Base-by-base conservation (phyloP, 345 rosid species). In the Alliaria petiolata region DNA sequence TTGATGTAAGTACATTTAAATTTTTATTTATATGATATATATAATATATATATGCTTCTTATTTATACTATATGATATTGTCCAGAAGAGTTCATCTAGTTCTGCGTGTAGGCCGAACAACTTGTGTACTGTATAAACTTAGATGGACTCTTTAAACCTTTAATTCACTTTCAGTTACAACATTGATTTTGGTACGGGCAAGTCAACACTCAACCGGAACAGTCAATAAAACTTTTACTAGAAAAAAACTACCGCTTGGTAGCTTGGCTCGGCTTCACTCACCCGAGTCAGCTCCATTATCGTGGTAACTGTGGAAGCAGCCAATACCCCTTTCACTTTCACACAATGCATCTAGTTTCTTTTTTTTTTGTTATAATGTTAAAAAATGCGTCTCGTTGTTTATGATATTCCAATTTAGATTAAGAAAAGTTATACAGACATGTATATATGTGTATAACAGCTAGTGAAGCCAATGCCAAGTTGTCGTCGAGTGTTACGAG, bases 401-500 rank as follows among this genome's bases (percentile, higher is more conserved):
- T 20, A 7, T 57, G 44, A 57, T 19, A 12, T 59, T 59, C 13
- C 34, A 6, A 15, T 8, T 60, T 25, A 7, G 13, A 60, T 4
- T 1, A 8, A 47, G 47, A 64, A 16, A 6, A 36, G 20, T 8
- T 6, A 65, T 47, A 19, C 4, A 46, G 3, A 16, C 25, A 31
- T 26, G 31, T 44, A 28, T 4, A 42, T 3, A 50, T 22, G 13
- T 15, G 34, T 33, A 20, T 2, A 35, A 35, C 44, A 70, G 38
- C 19, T 45, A 47, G 43, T 42, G n/a, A 45, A 73, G 59, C 47
- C 19, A 49, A 11, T 35, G 44, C 3, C 59, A 58, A 66, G 62
- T 66, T 74, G 67, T 7, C 47, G 64, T 51, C 52, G 70, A 58
- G 31, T 64, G 55, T 43, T 71, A 59, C n/a, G 55, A 65, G 61